phyloP scores from a whole-genome alignment of 2,329 filamentous ascomycete species.

The Tolypocladium paradoxum region DNA sequence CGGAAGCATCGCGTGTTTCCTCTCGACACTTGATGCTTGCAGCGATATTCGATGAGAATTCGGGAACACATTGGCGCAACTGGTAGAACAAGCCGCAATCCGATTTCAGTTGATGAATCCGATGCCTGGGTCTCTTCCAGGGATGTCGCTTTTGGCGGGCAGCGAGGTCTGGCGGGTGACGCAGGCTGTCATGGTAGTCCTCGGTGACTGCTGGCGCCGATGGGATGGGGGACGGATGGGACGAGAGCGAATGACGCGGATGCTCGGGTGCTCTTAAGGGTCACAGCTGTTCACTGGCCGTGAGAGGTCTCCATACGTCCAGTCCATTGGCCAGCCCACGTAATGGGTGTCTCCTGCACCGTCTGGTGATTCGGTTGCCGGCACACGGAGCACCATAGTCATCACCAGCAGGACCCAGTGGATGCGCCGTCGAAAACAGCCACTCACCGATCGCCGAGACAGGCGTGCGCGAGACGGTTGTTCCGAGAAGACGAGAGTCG shows the following conservation, averaged over 20 bases:
- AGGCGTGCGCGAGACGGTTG: neutral
- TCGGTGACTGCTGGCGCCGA: neutral
- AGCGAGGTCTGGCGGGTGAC: neutral
- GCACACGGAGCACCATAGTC: neutral
- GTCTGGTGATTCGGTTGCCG: neutral
- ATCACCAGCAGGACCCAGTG: neutral
- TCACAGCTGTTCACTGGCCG: neutral
- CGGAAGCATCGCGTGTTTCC: slow-evolving; percentile 25
- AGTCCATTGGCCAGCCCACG: slow-evolving; percentile 7
- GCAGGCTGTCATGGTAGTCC: neutral
- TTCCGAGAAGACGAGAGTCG: neutral
- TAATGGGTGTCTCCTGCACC: slow-evolving; percentile 2
- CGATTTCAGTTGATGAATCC: neutral
- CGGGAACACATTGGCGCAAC: slow-evolving; percentile 20
- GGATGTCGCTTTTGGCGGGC: neutral
- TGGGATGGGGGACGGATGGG: neutral
- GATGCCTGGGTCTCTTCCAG: neutral
- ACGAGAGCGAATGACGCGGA: neutral
- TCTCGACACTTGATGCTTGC: slow-evolving; percentile 23
- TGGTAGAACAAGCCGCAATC: neutral
- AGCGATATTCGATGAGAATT: slow-evolving; percentile 22
- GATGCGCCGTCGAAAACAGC: neutral
- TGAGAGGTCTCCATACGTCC: neutral
- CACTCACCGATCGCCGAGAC: neutral
- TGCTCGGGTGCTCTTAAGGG: neutral